Evolutionary conservation across 1,284 basidiomycete species (phyloP).

Genomic region (Moesziomyces sp.): DNA sequence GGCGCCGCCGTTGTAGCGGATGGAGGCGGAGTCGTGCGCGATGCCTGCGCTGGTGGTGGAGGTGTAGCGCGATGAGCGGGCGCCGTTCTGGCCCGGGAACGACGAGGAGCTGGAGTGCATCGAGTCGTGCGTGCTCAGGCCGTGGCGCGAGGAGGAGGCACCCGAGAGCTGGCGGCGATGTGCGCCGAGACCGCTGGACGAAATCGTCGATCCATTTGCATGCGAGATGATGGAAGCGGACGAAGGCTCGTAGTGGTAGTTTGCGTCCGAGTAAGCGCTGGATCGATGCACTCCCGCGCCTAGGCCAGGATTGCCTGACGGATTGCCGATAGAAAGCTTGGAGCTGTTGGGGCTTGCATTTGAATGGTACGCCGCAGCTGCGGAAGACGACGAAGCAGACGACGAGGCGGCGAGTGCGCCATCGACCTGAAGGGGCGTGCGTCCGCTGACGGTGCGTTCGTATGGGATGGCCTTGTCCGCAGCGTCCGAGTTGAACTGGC

Average conservation of each 20-base stretch:
- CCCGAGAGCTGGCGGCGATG: conserved; percentile 37
- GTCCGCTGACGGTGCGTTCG: conserved; percentile 44
- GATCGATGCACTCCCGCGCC: conserved; percentile 38
- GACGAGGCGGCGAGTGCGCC: conserved; percentile 18
- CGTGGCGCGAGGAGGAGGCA: conserved; percentile 35
- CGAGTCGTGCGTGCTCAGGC: conserved; percentile 33
- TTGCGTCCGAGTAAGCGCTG: conserved; percentile 30
- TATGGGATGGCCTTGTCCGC: conserved; percentile 55
- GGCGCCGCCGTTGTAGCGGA: conserved; percentile 14
- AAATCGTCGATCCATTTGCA: conserved; percentile 28
- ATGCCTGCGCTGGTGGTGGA: conserved; percentile 24
- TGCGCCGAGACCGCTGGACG: conserved; percentile 21
- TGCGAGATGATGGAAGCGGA: conserved; percentile 41
- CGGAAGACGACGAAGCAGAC: background rate
- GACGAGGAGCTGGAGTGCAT: conserved; percentile 30
- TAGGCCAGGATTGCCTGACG: conserved; percentile 38
- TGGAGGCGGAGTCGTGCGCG: conserved; percentile 9
- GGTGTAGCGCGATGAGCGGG: conserved; percentile 39
- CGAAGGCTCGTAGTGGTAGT: conserved; percentile 13
- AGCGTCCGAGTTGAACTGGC: conserved; percentile 48
- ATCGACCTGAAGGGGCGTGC: conserved; percentile 40
- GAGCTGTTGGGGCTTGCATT: conserved; percentile 24
- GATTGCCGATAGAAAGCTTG: conserved; percentile 43
- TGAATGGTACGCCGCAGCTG: background rate
- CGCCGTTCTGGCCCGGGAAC: conserved; percentile 12